A percentile compares a stretch with the other conserved stretches of the same genome.
These are phyloP conservation scores for Scutellaria barbata DNA, from an alignment of 257 asterid species.

Conservation along the genomic window DNA sequence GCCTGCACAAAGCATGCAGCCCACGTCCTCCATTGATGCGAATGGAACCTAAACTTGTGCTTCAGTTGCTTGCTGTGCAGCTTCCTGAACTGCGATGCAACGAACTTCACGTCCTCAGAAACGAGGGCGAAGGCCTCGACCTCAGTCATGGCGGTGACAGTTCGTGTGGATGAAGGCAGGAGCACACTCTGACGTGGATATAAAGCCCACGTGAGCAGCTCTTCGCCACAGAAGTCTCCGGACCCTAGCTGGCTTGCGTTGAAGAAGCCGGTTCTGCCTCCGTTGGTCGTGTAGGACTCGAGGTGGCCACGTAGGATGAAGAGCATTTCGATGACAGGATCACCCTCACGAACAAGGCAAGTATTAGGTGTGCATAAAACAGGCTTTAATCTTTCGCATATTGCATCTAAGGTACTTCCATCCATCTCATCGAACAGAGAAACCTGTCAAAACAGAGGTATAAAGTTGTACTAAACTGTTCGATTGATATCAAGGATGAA, in stretches of 20 bases:
- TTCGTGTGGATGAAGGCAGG: conserved; percentile 74
- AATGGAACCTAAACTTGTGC: conserved; percentile 69
- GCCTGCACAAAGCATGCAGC: conserved; percentile 78
- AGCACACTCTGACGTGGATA: conserved; percentile 59
- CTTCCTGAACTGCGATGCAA: conserved; percentile 66
- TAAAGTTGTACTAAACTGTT: no score
- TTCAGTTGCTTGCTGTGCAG: conserved; percentile 69
- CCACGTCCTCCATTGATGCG: conserved; percentile 86
- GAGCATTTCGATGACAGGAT: conserved; percentile 71
- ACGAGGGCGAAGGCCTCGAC: conserved; percentile 70
- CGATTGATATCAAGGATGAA: no score
- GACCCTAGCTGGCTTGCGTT: conserved; percentile 59
- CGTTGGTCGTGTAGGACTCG: conserved; percentile 69
- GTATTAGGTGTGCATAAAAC: conserved; percentile 52
- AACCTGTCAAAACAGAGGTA: conserved; percentile 42
- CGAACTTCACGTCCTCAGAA: conserved; percentile 60
- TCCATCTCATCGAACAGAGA: conserved; percentile 73
- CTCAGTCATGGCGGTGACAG: conserved; percentile 62
- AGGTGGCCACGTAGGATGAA: conserved; percentile 72
- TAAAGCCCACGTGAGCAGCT: conserved; percentile 68
- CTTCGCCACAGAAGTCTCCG: conserved; percentile 80
- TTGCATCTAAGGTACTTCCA: conserved; percentile 62
- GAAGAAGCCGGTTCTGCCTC: conserved; percentile 71
- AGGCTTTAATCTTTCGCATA: conserved; percentile 70
- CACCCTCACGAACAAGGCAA: conserved; percentile 66